Evolutionary conservation across 345 rosid species (phyloP), one percentile per base, ranked within the genome.

Genomic region (Passiflora organensis): DNA sequence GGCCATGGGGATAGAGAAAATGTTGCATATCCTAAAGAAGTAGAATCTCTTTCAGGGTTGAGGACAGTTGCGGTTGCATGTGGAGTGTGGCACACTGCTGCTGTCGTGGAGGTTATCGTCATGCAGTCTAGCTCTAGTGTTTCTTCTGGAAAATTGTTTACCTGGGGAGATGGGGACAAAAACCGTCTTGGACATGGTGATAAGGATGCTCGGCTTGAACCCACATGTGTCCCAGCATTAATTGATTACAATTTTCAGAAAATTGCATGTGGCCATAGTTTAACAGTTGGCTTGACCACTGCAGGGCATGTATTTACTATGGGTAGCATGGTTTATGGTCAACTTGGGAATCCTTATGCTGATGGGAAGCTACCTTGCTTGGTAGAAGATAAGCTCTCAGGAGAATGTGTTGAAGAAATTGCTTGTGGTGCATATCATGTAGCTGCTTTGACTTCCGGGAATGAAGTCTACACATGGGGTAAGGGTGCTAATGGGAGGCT

Each of bases 51-150:
- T 3, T 74, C 83, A 2, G 98, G 98, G 54, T 76, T 88, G 78
- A 78, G 84, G 67, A 88, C 91, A 25, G 76, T 82, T 60, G 81
- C 89, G 11, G 96, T 80, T 53, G 86, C 96, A 22, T 91, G 93
- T 68, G 98, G 98, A 38, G 98, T 88, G 44, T 91, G 98, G 98
- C 98, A 91, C 68, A 85, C 98, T 59, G 95, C 98, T 75, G 96
- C 98, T 42, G 75, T 86, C 25, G 96, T 91, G 53, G 96, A 91
- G 67, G 94, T 91, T 65, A 84, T 88, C 59, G 96, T 78, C 34
- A 79, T 89, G 25, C 90, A 77, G 67, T 83, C 89, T 51, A 83
- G 80, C 71, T 72, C 95, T 38, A 84, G 90, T 55, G 25, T 76
- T 60, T 78, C 83, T 46, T 91, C 89, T 12, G 98, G 93, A 58